A percentile compares a stretch with the other conserved stretches of the same genome.
Conservation (phyloP, 2,329 filamentous ascomycete genomes). For the Exserohilum rostratum region DNA sequence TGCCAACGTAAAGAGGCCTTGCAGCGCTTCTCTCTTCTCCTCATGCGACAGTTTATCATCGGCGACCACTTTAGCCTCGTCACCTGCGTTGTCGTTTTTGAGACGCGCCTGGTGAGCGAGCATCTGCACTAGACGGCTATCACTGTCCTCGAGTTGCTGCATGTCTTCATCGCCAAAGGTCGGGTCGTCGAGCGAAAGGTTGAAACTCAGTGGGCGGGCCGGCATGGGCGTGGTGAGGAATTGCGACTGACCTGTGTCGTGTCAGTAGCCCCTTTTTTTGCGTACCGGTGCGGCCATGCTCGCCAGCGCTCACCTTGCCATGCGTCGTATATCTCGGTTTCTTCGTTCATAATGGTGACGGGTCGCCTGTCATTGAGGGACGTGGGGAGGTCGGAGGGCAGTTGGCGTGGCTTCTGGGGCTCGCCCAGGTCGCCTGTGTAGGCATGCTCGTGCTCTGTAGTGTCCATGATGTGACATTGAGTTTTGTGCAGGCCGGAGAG, state of each 20-base stretch:
- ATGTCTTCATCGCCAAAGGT: conserved; percentile 71
- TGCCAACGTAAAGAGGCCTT: conserved; percentile 90
- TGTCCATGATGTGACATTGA: conserved; percentile 46
- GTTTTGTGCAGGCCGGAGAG: not conserved
- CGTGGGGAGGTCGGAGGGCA: conserved; percentile 86
- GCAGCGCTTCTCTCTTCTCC: conserved; percentile 81
- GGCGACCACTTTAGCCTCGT: conserved; percentile 77
- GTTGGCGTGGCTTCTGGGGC: conserved; percentile 50
- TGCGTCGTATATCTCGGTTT: conserved; percentile 98
- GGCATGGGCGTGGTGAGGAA: conserved; percentile 87
- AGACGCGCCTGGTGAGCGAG: conserved; percentile 91
- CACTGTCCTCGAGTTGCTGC: conserved; percentile 72
- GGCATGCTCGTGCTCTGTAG: conserved; percentile 43
- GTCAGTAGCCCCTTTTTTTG: not conserved
- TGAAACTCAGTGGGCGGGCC: conserved; percentile 84
- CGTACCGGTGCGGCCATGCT: conserved; percentile 6
- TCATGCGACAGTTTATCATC: conserved; percentile 75
- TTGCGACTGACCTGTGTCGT: conserved; percentile 80
- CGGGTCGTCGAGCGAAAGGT: conserved; percentile 80
- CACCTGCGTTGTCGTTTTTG: conserved; percentile 69
- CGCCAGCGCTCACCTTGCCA: conserved; percentile 82
- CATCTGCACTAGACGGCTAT: conserved; percentile 92
- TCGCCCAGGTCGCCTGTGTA: conserved; percentile 39
- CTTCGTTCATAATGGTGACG: conserved; percentile 69
- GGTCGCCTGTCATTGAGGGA: conserved; percentile 88